A percentile compares a stretch with the other conserved stretches of the same genome.
Conservation (phyloP, 257 asterid genomes). For the Sherardia arvensis region DNA sequence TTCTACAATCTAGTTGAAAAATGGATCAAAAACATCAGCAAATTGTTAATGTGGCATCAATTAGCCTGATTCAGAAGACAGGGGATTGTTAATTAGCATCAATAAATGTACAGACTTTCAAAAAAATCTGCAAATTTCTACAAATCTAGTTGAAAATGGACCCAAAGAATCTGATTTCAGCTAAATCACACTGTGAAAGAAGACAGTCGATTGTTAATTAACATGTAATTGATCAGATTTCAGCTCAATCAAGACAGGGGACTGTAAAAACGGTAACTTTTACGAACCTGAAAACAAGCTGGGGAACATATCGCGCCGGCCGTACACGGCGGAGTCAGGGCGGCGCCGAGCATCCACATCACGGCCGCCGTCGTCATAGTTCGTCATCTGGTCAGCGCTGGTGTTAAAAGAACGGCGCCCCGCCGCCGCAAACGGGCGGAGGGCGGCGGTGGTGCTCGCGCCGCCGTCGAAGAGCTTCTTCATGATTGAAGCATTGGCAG, state of each 20-base stretch:
- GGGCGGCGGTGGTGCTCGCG: background rate
- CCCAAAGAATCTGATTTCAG: too few relatives aligned
- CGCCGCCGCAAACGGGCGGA: slow-evolving; percentile 18
- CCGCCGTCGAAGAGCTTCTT: slow-evolving; percentile 7
- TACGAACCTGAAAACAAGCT: slow-evolving; percentile 25
- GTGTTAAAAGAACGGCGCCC: slow-evolving; percentile 23
- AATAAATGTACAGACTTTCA: too few relatives aligned
- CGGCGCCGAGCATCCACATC: slow-evolving; percentile 19
- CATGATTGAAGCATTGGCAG: slow-evolving; percentile 8
- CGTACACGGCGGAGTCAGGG: slow-evolving; percentile 18
- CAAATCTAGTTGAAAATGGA: too few relatives aligned
- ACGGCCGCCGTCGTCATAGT: slow-evolving; percentile 17
- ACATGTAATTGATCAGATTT: too few relatives aligned
- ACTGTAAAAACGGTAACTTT: background rate
- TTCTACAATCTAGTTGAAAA: too few relatives aligned
- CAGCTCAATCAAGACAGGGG: background rate
- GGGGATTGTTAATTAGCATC: too few relatives aligned
- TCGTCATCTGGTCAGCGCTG: slow-evolving; percentile 21
- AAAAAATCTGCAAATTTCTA: too few relatives aligned
- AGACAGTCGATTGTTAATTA: too few relatives aligned
- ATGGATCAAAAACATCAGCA: too few relatives aligned
- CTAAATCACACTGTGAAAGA: too few relatives aligned
- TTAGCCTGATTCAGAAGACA: too few relatives aligned
- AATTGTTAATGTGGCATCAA: too few relatives aligned
- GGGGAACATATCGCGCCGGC: slow-evolving; percentile 24